These are phyloP conservation scores for Sphaerosporella brunnea DNA, from an alignment of 495 filamentous ascomycete species.

Conservation along the genomic window DNA sequence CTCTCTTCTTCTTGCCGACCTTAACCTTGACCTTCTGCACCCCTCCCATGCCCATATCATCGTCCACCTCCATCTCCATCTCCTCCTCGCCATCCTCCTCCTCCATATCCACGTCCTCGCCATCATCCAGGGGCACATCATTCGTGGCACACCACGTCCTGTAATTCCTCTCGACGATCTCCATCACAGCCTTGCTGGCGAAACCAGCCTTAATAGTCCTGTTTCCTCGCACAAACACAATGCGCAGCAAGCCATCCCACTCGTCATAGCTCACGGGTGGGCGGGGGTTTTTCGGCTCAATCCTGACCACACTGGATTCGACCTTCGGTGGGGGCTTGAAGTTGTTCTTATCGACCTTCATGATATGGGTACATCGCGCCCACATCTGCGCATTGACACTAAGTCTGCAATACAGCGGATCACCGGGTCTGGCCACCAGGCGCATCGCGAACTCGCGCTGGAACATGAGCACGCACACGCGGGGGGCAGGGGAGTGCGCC, in stretches of 20 bases:
- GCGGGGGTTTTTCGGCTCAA: slow-evolving; percentile 62
- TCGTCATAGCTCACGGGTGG: slow-evolving; percentile 83
- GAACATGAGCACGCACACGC: slow-evolving; percentile 76
- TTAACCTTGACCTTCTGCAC: slow-evolving; percentile 32
- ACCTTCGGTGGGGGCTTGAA: slow-evolving; percentile 87
- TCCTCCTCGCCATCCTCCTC: slow-evolving; percentile 36
- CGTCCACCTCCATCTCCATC: slow-evolving; percentile 39
- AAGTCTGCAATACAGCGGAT: slow-evolving; percentile 71
- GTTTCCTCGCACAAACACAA: slow-evolving; percentile 61
- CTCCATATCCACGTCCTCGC: slow-evolving; percentile 36
- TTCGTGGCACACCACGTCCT: slow-evolving; percentile 74
- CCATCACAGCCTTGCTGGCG: slow-evolving; percentile 56
- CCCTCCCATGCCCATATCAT: slow-evolving; percentile 43
- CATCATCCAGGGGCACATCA: slow-evolving; percentile 56
- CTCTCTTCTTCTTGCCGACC: slow-evolving; percentile 43
- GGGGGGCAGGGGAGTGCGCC: slow-evolving; percentile 52
- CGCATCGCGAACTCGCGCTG: slow-evolving; percentile 64
- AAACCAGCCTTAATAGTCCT: slow-evolving; percentile 63
- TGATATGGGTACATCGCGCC: slow-evolving; percentile 69
- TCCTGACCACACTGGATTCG: slow-evolving; percentile 62
- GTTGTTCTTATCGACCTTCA: slow-evolving; percentile 75
- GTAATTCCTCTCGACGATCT: slow-evolving; percentile 70
- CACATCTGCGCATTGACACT: slow-evolving; percentile 90
- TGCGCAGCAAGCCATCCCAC: slow-evolving; percentile 76
- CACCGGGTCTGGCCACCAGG: slow-evolving; percentile 56